Base-by-base conservation (phyloP, 2,329 filamentous ascomycete species). In the Xylariaceae sp. region DNA sequence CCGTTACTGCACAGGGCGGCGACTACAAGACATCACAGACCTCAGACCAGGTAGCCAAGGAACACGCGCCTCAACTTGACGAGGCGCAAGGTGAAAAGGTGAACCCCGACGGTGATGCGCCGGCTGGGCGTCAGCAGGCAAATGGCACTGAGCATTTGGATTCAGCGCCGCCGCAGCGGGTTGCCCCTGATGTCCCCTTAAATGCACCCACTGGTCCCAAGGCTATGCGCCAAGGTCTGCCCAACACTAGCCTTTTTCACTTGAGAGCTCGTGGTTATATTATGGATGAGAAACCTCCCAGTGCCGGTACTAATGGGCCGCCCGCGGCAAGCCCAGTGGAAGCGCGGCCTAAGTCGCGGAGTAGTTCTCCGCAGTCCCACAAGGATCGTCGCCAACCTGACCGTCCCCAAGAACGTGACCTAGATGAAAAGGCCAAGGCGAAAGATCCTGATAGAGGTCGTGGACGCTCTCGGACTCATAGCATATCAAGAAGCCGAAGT, bases 131-230 rank as follows among this genome's bases (percentile, higher is more conserved):
- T 61, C 59, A 60, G 43, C 57, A 62, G 49, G 32, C 67, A 63
- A 59, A 62, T 63, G 49, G 59, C 52, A 56, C 59, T 61, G 61
- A 58, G 46, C 61, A 42, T 41, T 41, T 41, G 45, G 63, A 59
- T 54, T 59, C 61, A 37, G 51, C 61, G 54, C 61, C 58, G 47
- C 55, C 54, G 37, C 60, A 62, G 48, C 58, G 61, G 52, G 54
- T 59, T 55, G 59, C 63, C 21, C 70, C 70, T 19, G 73, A 74
- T 59, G 73, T 78, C 48, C 83, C 83, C 42, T 70, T 84, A 72
- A 89, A 79, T 73, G 94, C 94, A 26, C 94, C 94, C 26, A 95
- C 88, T 51, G 94, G 92, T 9, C 94, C 94, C 45, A 92, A 94
- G 72, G 94, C 94, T 16, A 95, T 97, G 89, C 83, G 92, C 59